A percentile compares a stretch with the other conserved stretches of the same genome.
Evolutionary conservation across 2,329 filamentous ascomycete species (phyloP).

Genomic region (Talaromyces funiculosus): DNA sequence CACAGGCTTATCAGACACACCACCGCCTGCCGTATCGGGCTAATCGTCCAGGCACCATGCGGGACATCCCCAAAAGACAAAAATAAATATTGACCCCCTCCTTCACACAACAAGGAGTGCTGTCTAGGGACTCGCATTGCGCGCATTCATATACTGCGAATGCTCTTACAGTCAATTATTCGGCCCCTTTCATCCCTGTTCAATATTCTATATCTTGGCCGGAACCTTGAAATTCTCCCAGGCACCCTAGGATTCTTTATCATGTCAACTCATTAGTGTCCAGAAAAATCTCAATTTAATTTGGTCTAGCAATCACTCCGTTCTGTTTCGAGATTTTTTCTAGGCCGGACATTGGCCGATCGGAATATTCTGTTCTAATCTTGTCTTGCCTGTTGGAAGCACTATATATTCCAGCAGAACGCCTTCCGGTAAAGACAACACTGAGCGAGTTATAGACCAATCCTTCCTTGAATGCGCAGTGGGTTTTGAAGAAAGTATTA

Average conservation of each 20-base stretch:
- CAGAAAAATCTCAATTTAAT: not conserved
- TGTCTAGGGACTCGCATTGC: not conserved
- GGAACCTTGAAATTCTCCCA: not conserved
- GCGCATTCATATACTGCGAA: not conserved
- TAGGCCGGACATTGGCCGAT: not conserved
- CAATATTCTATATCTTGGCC: not conserved
- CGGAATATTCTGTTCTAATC: not conserved
- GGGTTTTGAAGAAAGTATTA: no score
- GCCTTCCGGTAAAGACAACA: not conserved
- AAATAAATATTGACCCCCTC: constrained; percentile 1
- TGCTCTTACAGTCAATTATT: no score
- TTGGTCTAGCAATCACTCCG: not conserved
- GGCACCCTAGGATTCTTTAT: not conserved
- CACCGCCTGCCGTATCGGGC: constrained; percentile 12
- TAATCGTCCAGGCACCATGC: constrained; percentile 4
- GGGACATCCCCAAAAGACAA: constrained; percentile 6
- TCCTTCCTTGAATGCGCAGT: no score
- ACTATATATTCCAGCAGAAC: not conserved
- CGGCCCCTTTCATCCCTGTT: constrained; percentile 3
- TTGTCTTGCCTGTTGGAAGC: not conserved
- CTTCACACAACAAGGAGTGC: constrained; percentile 6
- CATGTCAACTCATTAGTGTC: constrained; percentile 4
- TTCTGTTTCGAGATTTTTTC: not conserved
- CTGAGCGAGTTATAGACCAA: not conserved
- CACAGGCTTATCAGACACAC: constrained; percentile 12